These are phyloP conservation scores for Didymella pomorum DNA, from an alignment of 2,329 filamentous ascomycete species.

Conservation along the genomic window DNA sequence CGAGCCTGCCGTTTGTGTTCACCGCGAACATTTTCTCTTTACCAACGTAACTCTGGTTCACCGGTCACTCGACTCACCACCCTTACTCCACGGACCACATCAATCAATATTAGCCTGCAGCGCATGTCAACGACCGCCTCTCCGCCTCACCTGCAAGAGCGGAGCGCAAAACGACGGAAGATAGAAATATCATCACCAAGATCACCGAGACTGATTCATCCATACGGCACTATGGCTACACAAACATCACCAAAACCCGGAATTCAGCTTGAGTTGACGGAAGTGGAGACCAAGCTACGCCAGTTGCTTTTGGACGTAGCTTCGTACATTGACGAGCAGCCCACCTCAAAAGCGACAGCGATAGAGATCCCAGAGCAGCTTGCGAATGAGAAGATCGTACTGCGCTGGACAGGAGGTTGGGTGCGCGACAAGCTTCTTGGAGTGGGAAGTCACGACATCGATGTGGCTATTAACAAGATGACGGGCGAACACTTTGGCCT, in stretches of 20 bases:
- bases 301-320: slow-evolving; percentile 85
- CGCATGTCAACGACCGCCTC: slow-evolving; percentile 43
- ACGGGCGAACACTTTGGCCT: slow-evolving; percentile 79
- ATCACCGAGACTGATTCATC: slow-evolving; percentile 32
- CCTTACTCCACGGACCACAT: slow-evolving; percentile 6
- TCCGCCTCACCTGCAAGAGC: slow-evolving; percentile 35
- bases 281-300: slow-evolving; percentile 75
- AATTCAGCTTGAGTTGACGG: slow-evolving; percentile 66
- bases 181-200: slow-evolving; percentile 27
- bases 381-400: slow-evolving; percentile 58
- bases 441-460: slow-evolving; percentile 78
- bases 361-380: slow-evolving; percentile 55
- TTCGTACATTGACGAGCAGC: slow-evolving; percentile 65
- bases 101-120: slow-evolving; percentile 20
- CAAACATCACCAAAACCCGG: slow-evolving; percentile 20
- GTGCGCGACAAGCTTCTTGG: slow-evolving; percentile 84
- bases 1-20: slow-evolving; percentile 41
- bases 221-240: slow-evolving; percentile 43
- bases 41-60: slow-evolving; percentile 32
- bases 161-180: slow-evolving; percentile 44
- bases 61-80: slow-evolving; percentile 15
- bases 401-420: slow-evolving; percentile 88
- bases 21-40: slow-evolving; percentile 35
- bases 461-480: slow-evolving; percentile 86
- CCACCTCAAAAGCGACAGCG: slow-evolving; percentile 45